These are phyloP conservation scores for Curvularia sp. DNA, from an alignment of 2,329 filamentous ascomycete genomes.

Conservation along the genomic window DNA sequence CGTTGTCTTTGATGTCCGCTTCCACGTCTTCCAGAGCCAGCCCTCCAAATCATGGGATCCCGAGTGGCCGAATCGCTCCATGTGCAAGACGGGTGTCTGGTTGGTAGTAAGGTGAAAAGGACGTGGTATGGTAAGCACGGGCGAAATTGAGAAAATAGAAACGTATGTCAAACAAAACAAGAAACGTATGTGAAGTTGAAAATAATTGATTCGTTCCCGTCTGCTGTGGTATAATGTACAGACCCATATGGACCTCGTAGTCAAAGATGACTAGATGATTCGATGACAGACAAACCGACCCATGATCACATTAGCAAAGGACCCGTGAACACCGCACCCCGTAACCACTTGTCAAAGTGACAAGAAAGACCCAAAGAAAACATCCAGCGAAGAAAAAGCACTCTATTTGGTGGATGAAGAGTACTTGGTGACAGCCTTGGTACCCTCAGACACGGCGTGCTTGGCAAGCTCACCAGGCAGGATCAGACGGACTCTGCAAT, in stretches of 20 bases:
- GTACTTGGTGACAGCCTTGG: constrained; percentile 99
- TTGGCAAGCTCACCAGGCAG: constrained; percentile 98
- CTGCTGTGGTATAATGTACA: constrained; percentile 54
- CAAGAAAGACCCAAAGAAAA: constrained; percentile 61
- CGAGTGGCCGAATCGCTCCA: too few relatives aligned
- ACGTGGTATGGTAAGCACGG: too few relatives aligned
- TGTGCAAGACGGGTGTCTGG: background rate
- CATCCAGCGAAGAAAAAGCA: constrained; percentile 49
- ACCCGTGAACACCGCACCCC: constrained; percentile 55
- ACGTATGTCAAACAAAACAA: background rate
- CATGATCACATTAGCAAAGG: constrained; percentile 61
- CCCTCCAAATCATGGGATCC: too few relatives aligned
- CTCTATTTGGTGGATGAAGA: constrained; percentile 98
- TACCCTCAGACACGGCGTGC: constrained; percentile 99
- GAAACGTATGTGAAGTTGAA: constrained; percentile 42
- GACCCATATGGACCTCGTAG: constrained; percentile 49
- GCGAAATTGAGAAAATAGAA: too few relatives aligned
- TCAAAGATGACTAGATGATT: constrained; percentile 49
- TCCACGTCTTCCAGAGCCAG: too few relatives aligned
- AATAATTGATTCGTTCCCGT: constrained; percentile 53
- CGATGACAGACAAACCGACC: constrained; percentile 56
- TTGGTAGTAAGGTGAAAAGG: too few relatives aligned
- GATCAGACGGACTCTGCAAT: constrained; percentile 81
- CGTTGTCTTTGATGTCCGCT: background rate
- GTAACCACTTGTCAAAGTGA: constrained; percentile 57